These are phyloP conservation scores for Colletotrichum simmondsii DNA, from an alignment of 2,329 filamentous ascomycete species.

Conservation along the genomic window DNA sequence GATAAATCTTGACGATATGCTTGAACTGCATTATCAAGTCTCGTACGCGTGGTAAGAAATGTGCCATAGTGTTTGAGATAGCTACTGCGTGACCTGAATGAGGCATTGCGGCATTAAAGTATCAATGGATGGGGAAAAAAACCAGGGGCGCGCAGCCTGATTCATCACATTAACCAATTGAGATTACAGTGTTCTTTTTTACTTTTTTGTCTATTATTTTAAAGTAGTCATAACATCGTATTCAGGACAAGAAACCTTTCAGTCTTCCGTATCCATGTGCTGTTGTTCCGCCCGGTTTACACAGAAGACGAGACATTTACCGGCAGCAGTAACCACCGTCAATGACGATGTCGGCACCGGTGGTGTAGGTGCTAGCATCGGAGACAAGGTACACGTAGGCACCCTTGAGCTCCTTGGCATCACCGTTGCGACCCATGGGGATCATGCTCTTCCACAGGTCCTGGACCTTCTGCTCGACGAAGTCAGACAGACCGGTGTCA, in stretches of 20 bases:
- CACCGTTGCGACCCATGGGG: slow-evolving; percentile 76
- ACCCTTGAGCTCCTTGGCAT: slow-evolving; percentile 77
- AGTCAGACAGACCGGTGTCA: slow-evolving; percentile 74
- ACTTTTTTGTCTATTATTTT: slow-evolving; percentile 8
- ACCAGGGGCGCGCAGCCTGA: background rate
- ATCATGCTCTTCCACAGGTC: slow-evolving; percentile 80
- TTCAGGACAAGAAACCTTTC: slow-evolving; percentile 1
- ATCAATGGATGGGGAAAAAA: too few relatives aligned
- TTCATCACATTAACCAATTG: background rate
- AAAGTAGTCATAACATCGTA: slow-evolving; percentile 27
- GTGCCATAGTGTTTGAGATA: too few relatives aligned
- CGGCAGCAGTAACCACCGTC: slow-evolving; percentile 75
- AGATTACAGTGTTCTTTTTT: background rate
- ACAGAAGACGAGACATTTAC: slow-evolving; percentile 40
- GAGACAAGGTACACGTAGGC: slow-evolving; percentile 83
- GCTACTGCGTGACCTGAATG: background rate
- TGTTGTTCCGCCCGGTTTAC: slow-evolving; percentile 6
- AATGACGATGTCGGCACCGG: slow-evolving; percentile 75
- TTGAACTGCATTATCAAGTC: too few relatives aligned
- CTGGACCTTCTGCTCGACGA: slow-evolving; percentile 74
- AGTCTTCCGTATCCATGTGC: slow-evolving; percentile 6
- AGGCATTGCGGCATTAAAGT: background rate
- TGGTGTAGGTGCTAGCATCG: slow-evolving; percentile 81
- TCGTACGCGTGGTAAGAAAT: too few relatives aligned
- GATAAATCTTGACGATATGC: too few relatives aligned